Evolutionary conservation across 257 asterid genomes (phyloP).

Genomic region (Primulina eburnea): DNA sequence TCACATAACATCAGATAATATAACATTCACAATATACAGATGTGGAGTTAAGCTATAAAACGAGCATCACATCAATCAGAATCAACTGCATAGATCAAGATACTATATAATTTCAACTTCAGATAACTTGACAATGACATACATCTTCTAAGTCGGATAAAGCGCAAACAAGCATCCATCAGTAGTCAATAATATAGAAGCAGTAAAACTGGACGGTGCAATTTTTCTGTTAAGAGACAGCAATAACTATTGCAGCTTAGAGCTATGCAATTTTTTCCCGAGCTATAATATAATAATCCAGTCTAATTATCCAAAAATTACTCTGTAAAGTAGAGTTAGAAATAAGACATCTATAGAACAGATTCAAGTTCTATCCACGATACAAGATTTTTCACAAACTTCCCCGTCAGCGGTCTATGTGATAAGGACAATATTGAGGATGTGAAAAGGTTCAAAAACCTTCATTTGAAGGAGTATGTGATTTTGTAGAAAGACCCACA

Average conservation of each 20-base stretch:
- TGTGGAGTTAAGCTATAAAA: background rate
- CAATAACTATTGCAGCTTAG: constrained; percentile 21
- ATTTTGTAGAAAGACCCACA: constrained; percentile 20
- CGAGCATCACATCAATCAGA: background rate
- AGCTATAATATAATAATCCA: constrained; percentile 4
- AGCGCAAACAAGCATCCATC: constrained; percentile 16
- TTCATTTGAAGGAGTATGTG: constrained; percentile 20
- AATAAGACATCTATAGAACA: constrained; percentile 19
- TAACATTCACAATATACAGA: background rate
- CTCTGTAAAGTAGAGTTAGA: constrained; percentile 17
- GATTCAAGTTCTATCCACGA: constrained; percentile 23
- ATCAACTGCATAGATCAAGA: background rate
- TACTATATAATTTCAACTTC: background rate
- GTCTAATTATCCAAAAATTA: constrained; percentile 17
- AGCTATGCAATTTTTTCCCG: constrained; percentile 8
- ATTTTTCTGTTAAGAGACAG: constrained; percentile 12
- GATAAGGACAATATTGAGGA: constrained; percentile 12
- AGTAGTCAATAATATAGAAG: constrained; percentile 1
- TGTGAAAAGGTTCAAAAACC: constrained; percentile 25
- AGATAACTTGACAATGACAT: background rate
- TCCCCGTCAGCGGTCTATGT: constrained; percentile 21
- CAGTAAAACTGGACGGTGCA: constrained; percentile 13
- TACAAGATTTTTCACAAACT: constrained; percentile 24
- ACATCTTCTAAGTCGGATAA: constrained; percentile 1
- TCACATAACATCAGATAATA: background rate